These are phyloP conservation scores for Aspergillus pseudoviridinutans DNA, from an alignment of 2,329 filamentous ascomycete species.

Conservation along the genomic window DNA sequence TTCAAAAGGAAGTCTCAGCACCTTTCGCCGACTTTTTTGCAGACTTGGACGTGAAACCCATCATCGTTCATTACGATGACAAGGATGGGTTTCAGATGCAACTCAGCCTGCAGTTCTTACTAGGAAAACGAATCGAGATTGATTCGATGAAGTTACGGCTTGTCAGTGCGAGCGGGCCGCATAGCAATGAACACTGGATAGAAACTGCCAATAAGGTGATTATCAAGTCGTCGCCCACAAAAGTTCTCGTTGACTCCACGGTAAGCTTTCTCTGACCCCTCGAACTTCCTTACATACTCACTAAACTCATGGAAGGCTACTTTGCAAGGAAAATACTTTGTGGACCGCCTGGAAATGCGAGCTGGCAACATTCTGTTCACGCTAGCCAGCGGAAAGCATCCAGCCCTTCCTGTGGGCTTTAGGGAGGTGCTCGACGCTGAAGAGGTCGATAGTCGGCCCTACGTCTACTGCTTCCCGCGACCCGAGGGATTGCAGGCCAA, in stretches of 20 bases:
- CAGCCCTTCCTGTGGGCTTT: constrained; percentile 32
- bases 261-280: constrained; percentile 32
- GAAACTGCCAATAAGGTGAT: constrained; percentile 45
- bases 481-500: constrained; percentile 64
- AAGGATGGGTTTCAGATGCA: constrained; percentile 72
- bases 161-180: constrained; percentile 44
- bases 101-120: constrained; percentile 65
- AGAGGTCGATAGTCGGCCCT: constrained; percentile 51
- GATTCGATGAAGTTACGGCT: constrained; percentile 64
- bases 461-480: constrained; percentile 70
- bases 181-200: constrained; percentile 65
- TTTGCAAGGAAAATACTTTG: constrained; percentile 65
- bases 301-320: constrained; percentile 24
- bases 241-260: constrained; percentile 48
- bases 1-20: constrained; percentile 61
- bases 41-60: constrained; percentile 62
- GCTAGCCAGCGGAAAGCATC: constrained; percentile 25
- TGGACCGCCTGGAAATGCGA: constrained; percentile 66
- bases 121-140: constrained; percentile 66
- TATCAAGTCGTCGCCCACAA: constrained; percentile 55
- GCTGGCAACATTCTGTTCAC: constrained; percentile 39
- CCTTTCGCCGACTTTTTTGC: constrained; percentile 72
- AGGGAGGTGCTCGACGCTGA: constrained; percentile 30
- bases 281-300: constrained; percentile 4
- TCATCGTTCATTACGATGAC: constrained; percentile 64